A percentile compares a stretch with the other conserved stretches of the same genome.
Evolutionary conservation across 257 asterid genomes (phyloP).

Genomic region (Galeopsis tetrahit): DNA sequence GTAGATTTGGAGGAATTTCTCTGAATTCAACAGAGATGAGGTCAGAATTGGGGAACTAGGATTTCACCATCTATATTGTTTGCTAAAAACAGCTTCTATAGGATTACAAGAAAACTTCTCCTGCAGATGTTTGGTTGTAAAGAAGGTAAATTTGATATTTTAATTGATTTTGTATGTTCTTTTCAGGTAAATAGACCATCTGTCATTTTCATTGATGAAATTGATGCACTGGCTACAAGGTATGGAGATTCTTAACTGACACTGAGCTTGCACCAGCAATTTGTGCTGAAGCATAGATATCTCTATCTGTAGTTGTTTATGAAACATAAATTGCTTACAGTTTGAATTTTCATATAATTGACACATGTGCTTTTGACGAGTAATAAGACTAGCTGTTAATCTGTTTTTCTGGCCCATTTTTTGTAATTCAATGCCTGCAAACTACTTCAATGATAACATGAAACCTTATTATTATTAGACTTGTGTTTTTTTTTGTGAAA

Average conservation of each 20-base stretch:
- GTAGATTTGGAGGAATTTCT: background rate
- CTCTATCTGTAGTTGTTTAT: background rate
- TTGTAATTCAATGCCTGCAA: background rate
- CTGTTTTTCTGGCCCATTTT: background rate
- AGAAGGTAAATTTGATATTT: slow-evolving; percentile 16
- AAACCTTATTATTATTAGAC: slow-evolving; percentile 6
- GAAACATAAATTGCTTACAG: slow-evolving; percentile 1
- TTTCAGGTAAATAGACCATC: slow-evolving; percentile 95
- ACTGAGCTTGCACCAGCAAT: slow-evolving; percentile 27
- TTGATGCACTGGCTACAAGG: slow-evolving; percentile 98
- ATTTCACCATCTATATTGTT: slow-evolving; percentile 6
- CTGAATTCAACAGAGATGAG: background rate
- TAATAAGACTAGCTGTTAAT: background rate
- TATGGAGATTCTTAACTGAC: slow-evolving; percentile 38
- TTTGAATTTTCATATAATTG: background rate
- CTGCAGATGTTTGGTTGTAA: slow-evolving; percentile 12
- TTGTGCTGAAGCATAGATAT: slow-evolving; percentile 2
- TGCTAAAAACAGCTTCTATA: slow-evolving; percentile 4
- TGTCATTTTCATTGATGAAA: slow-evolving; percentile 97
- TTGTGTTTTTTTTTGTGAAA: background rate
- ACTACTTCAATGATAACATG: background rate
- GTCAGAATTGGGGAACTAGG: slow-evolving; percentile 6
- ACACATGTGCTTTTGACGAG: background rate
- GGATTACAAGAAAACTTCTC: slow-evolving; percentile 11
- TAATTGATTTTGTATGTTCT: slow-evolving; percentile 32